Evolutionary conservation across 495 filamentous ascomycete genomes (phyloP).

Genomic region (Aspergillus funiculosus): DNA sequence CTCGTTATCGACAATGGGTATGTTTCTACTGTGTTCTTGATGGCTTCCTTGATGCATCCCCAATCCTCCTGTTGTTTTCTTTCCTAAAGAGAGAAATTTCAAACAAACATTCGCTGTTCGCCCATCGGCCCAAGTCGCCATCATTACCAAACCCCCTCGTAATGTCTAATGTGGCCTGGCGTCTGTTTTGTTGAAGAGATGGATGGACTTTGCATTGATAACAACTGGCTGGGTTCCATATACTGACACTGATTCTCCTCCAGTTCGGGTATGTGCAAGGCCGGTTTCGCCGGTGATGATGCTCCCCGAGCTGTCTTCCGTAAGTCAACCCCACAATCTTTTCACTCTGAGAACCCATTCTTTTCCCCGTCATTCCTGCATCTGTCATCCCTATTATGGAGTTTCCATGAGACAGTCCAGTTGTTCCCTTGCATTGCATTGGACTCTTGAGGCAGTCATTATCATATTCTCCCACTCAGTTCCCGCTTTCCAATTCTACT

Average conservation of each 20-base stretch:
- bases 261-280: slow-evolving; percentile 99
- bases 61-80: slow-evolving; percentile 10
- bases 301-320: slow-evolving; percentile 99
- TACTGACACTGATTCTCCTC: slow-evolving; percentile 19
- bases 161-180: background rate
- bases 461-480: background rate
- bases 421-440: slow-evolving; percentile 29
- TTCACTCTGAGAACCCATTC: background rate
- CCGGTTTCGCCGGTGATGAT: slow-evolving; percentile 99
- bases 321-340: slow-evolving; percentile 58
- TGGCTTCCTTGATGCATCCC: slow-evolving; percentile 15
- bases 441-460: slow-evolving; percentile 10
- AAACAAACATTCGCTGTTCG: slow-evolving; percentile 5
- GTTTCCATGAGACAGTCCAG: slow-evolving; percentile 11
- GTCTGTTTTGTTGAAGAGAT: background rate
- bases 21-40: slow-evolving; percentile 37
- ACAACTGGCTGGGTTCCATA: slow-evolving; percentile 10
- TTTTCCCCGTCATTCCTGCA: slow-evolving; percentile 1
- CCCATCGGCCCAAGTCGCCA: slow-evolving; percentile 3
- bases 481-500: background rate
- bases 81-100: slow-evolving; percentile 3
- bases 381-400: slow-evolving; percentile 11
- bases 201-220: background rate
- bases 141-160: slow-evolving; percentile 6
- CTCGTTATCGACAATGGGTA: slow-evolving; percentile 99